Percentiles rank a stretch among this genome's conserved stretches.
phyloP scores from a whole-genome alignment of 495 filamentous ascomycete genomes.

The Lophiostoma macrostomum region DNA sequence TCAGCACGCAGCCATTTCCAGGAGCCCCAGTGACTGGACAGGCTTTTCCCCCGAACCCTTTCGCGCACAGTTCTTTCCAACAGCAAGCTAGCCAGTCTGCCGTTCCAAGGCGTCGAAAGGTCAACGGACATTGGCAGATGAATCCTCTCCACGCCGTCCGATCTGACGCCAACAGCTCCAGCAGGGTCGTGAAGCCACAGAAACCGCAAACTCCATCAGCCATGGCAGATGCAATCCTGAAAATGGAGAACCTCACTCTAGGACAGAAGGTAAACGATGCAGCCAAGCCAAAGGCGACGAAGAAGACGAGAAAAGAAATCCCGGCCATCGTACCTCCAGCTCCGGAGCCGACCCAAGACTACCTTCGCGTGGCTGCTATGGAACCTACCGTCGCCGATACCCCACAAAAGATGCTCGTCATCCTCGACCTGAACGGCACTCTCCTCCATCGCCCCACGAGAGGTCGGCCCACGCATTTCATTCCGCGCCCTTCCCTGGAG shows the following conservation, averaged over 20 bases:
- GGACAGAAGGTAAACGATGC: slow-evolving; percentile 23
- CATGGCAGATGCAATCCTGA: neutral
- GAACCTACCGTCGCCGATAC: slow-evolving; percentile 32
- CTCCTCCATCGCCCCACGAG: slow-evolving; percentile 64
- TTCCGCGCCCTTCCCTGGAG: slow-evolving; percentile 58
- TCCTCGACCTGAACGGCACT: slow-evolving; percentile 93
- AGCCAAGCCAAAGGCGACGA: slow-evolving; percentile 11
- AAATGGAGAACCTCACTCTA: neutral
- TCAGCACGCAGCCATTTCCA: too few relatives aligned
- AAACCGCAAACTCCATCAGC: too few relatives aligned
- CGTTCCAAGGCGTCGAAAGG: too few relatives aligned
- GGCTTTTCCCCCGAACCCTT: too few relatives aligned
- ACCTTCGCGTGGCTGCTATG: slow-evolving; percentile 46
- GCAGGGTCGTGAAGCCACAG: too few relatives aligned
- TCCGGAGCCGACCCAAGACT: slow-evolving; percentile 45
- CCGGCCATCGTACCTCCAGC: slow-evolving; percentile 21
- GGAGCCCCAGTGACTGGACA: too few relatives aligned
- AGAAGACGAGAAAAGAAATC: neutral
- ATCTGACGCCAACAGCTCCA: too few relatives aligned
- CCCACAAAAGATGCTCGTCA: slow-evolving; percentile 61
- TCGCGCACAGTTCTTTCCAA: too few relatives aligned
- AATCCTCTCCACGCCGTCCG: too few relatives aligned
- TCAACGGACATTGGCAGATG: too few relatives aligned
- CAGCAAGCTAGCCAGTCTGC: too few relatives aligned
- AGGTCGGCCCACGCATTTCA: slow-evolving; percentile 50